These are phyloP conservation scores for Conoideocrella luteorostrata DNA, from an alignment of 2,329 filamentous ascomycete genomes.

Conservation along the genomic window DNA sequence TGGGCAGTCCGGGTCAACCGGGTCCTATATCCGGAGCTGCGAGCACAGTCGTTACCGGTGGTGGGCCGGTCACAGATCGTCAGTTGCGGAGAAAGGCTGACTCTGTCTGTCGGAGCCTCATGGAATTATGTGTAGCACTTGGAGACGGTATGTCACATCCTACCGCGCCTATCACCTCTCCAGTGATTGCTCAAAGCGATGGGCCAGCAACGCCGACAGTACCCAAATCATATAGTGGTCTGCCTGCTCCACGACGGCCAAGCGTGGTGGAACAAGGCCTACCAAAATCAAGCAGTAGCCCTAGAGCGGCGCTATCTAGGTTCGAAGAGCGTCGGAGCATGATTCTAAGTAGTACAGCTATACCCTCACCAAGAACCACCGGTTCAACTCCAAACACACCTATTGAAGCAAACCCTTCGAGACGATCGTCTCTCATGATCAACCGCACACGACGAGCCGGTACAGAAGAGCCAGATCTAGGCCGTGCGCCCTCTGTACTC, in stretches of 20 bases:
- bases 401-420: slow-evolving; percentile 28
- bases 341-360: slow-evolving; percentile 36
- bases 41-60: slow-evolving; percentile 50
- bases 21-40: slow-evolving; percentile 62
- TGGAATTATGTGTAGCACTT: slow-evolving; percentile 83
- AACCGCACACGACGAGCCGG: slow-evolving; percentile 39
- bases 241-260: slow-evolving; percentile 33
- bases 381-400: slow-evolving; percentile 33
- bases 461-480: slow-evolving; percentile 46
- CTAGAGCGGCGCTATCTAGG: slow-evolving; percentile 41
- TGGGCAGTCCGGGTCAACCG: slow-evolving; percentile 64
- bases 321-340: slow-evolving; percentile 48
- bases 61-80: slow-evolving; percentile 61
- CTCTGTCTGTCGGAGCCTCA: slow-evolving; percentile 85
- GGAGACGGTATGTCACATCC: slow-evolving; percentile 39
- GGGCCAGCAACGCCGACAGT: slow-evolving; percentile 38
- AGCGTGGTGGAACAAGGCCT: slow-evolving; percentile 34
- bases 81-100: slow-evolving; percentile 87
- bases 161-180: slow-evolving; percentile 9
- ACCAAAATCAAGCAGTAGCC: slow-evolving; percentile 34
- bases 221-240: slow-evolving; percentile 31
- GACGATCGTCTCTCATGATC: slow-evolving; percentile 49
- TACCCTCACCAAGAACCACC: slow-evolving; percentile 39
- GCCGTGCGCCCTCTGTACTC: slow-evolving; percentile 42
- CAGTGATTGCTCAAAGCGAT: slow-evolving; percentile 17